Evolutionary conservation across 1,284 basidiomycete species (phyloP), one percentile per base, ranked within the genome.

Genomic region (Pseudozyma sp.): DNA sequence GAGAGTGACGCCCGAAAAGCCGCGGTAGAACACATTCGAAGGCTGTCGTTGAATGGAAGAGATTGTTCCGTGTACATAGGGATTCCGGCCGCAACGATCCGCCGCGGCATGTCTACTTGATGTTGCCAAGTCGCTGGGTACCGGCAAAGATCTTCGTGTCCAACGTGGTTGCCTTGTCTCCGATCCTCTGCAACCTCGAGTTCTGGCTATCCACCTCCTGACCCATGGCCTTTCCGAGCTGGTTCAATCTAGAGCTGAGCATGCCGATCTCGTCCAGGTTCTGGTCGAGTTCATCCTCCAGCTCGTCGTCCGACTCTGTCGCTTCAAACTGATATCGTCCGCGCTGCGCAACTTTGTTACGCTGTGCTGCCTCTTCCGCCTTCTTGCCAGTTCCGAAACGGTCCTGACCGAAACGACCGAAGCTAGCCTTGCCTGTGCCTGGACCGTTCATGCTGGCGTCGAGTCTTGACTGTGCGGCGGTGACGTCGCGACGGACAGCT

Each of bases 221-320:
- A 35, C 92, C 90, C 90, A 94, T 94, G 8, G 93, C 91, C 69
- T 88, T 88, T 3, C 93, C 93, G 29, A 98, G 87, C 30, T 90
- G 89, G 86, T 94, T 96, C 75, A 99, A 88, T 56, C 91, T 87
- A 85, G 91, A 92, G 4, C 92, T 90, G 51, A 92, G 89, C 61
- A 91, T 90, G 46, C 89, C 87, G 66, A 97, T 93, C 85, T 97
- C 94, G 84, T 94, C 90, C 52, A 99, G 86, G 84, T 99, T 98
- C 73, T 90, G 89, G 80, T 98, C 96, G 29, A 98, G 84, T 84
- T 95, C 88, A 68, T 89, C 87, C 77, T 90, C 89, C 50, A 89
- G 81, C 86, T 97, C 94, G 81, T 99, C 95, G 81, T 99, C 97
- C n/a, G 92, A 94, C 16, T 89, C 92, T 39, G 91, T 92, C n/a